Conservation (phyloP, 2,329 filamentous ascomycete genomes). For the Polychaeton citri region DNA sequence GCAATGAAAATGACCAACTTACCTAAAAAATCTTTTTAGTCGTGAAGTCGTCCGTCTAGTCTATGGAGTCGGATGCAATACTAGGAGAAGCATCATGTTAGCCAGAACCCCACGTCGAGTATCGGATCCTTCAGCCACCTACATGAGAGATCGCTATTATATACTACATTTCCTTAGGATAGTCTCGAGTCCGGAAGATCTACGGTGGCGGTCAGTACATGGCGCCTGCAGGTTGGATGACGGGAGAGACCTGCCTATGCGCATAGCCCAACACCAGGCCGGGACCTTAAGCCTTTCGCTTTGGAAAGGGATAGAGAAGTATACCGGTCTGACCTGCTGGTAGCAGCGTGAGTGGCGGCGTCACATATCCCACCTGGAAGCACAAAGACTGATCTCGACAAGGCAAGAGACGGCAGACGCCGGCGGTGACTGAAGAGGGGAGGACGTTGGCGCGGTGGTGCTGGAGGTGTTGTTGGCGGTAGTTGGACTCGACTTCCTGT, state of each 20-base stretch:
- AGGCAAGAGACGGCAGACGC: not conserved
- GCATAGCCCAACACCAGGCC: not conserved
- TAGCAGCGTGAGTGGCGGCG: not conserved
- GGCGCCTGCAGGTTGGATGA: not conserved
- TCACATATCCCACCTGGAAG: not conserved
- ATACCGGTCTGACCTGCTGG: not conserved
- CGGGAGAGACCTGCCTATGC: not conserved
- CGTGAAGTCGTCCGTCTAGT: not conserved
- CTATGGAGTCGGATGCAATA: not conserved
- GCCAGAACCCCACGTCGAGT: not conserved
- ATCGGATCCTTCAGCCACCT: not conserved
- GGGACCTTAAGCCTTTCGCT: not conserved
- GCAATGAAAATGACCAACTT: not conserved
- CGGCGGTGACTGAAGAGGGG: not conserved
- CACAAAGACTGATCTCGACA: not conserved
- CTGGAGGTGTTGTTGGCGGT: not conserved
- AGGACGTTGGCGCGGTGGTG: not conserved
- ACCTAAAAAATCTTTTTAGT: slow-evolving; percentile 1
- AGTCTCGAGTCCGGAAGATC: not conserved
- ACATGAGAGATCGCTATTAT: not conserved
- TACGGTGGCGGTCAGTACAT: not conserved
- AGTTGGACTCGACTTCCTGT: not conserved
- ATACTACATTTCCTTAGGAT: not conserved
- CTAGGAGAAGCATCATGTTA: not conserved
- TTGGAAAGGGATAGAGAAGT: not conserved